phyloP scores from a whole-genome alignment of 768 basidiomycete genomes.

The Hydnomerulius pinastri region DNA sequence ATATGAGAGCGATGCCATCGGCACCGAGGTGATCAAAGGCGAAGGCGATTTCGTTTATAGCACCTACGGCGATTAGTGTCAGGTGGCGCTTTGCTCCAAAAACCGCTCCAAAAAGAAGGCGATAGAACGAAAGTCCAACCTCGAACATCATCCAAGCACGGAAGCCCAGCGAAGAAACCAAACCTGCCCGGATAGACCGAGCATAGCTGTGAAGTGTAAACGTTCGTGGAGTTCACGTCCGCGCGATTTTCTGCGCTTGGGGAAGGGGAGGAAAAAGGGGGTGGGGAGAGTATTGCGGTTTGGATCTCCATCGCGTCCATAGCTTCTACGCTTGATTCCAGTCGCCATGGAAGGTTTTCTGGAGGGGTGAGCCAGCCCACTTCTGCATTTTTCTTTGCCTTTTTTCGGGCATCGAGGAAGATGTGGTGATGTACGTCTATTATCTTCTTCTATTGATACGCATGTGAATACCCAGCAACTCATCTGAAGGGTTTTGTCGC shows the following conservation, averaged over 20 bases:
- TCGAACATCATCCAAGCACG: constrained; percentile 61
- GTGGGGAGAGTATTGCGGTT: constrained; percentile 66
- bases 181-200: constrained; percentile 54
- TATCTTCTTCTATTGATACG: constrained; percentile 9
- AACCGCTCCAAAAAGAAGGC: neutral
- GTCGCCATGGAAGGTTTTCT: constrained; percentile 68
- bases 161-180: constrained; percentile 70
- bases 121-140: constrained; percentile 44
- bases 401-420: constrained; percentile 56
- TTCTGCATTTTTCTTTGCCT: constrained; percentile 43
- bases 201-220: constrained; percentile 49
- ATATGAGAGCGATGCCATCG: constrained; percentile 65
- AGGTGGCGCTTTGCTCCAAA: constrained; percentile 5
- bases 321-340: constrained; percentile 54
- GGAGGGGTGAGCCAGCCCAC: constrained; percentile 65
- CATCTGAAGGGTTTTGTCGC: neutral
- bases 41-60: constrained; percentile 59
- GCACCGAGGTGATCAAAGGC: constrained; percentile 62
- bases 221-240: constrained; percentile 49
- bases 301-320: constrained; percentile 65
- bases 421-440: constrained; percentile 82
- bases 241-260: constrained; percentile 42
- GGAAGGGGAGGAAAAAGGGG: constrained; percentile 48
- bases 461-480: neutral
- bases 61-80: constrained; percentile 41